Evolutionary conservation across 768 basidiomycete species (phyloP), one percentile per base, ranked within the genome.

Genomic region (Mrakia frigida): DNA sequence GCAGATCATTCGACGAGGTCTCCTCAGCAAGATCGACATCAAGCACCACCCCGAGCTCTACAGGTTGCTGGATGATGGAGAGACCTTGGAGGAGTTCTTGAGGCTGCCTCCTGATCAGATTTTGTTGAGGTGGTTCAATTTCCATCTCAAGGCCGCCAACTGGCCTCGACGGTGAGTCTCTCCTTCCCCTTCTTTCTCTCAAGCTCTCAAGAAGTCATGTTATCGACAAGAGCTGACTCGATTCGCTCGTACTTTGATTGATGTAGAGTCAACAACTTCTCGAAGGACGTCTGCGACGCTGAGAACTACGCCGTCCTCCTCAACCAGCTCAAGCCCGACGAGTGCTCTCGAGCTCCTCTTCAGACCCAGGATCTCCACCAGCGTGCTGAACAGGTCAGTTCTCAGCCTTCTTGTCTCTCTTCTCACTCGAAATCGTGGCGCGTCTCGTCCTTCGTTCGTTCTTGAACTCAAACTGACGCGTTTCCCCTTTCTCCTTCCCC

Each of bases 81-180:
- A 99, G 87, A 98, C 95, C 0, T 88, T 99, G 79, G 96, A 99
- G 41, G 95, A 98, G 84, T 88, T 99, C 74, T 86, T 99, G 78
- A 87, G 92, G 74, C 84, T 99, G 81, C 97, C 96, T 4, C 95
- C 95, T 5, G 97, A 99, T 83, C 97, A 98, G 84, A 96, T 99
- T 79, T 85, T 99, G 31, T 84, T 99, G n/a, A 86, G 97, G 61
- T 99, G 97, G 97, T 98, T 99, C 86, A 98, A 99, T 84, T 99
- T 91, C 83, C 97, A 99, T 84, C 86, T 99, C 79, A 98, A 97
- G 82, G 92, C 92, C 13, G 97, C 96, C 35, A 91, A 91, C 1
- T 96, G 93, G 91, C 87, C 91, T 74, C 86, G 92, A 82, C 88
- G 90, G 94, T 94, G 79, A 46, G 82, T 81, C 63, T 33, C 79